Base-by-base conservation (phyloP, 768 basidiomycete species). In the Lanmaoa rubissima region DNA sequence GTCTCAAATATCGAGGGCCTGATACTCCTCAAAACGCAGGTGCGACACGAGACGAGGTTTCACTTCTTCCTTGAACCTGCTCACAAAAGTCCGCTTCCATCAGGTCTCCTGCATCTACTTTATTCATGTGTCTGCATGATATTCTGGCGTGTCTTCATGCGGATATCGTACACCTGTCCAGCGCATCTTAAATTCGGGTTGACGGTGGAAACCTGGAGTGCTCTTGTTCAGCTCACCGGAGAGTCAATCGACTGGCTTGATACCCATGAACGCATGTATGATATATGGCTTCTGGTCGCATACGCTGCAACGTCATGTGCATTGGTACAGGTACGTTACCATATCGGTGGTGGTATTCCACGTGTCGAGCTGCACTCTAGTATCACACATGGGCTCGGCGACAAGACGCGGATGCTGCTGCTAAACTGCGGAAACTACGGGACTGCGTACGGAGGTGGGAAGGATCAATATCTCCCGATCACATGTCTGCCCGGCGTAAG, bases 81-180 rank as follows among this genome's bases (percentile, higher is more conserved):
- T 61, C 32, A 59, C 52, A 28, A 39, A 50, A 43, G 12, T 8
- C 21, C 13, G 13, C 48, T 44, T 53, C 32, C 17, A 31, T 21
- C 63, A 92, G 95, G 96, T 41, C 77, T 97, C 53, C 78, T 99
- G 24, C 94, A 97, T 72, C 73, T 98, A 51, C 79, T 93, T 40
- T 94, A 92, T 70, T 83, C 90, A 32, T 93, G 91, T 67, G 86
- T 98, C 43, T 88, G 86, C 63, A 97, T 98, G 86, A 90, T 98
- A 72, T 95, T 97, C 75, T 97, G 93, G 87, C 88, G 96, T 48
- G 94, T 97, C 34, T 98, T 98, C 77, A 95, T 98, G 92, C 85
- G 96, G 50, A 93, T 98, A 73, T 94, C 92, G 55, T 98, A 97
- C 75, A 81, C 86, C 19, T 90, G 92, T 67, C 94, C 96, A 10